Evolutionary conservation across 2,329 filamentous ascomycete species (phyloP).

Genomic region (Xylogone sp.): DNA sequence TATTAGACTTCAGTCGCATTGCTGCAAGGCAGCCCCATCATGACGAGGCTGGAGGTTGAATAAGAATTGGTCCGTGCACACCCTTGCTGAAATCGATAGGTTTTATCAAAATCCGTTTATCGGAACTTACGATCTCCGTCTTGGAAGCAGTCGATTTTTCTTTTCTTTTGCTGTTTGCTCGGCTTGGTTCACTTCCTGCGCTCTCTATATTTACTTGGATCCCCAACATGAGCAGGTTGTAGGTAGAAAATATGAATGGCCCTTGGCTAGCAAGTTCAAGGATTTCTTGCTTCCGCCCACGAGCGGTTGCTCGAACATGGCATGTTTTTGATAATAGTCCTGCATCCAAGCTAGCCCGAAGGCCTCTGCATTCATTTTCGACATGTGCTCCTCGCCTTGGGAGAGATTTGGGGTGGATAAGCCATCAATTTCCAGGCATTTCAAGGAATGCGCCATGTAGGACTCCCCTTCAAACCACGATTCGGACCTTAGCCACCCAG

Average conservation of each 20-base stretch:
- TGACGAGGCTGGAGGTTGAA: not conserved
- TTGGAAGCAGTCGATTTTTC: slow-evolving; percentile 10
- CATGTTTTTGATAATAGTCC: slow-evolving; percentile 17
- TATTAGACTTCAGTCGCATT: no score
- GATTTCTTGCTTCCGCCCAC: slow-evolving; percentile 14
- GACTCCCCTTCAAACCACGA: slow-evolving; percentile 4
- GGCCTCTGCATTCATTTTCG: slow-evolving; percentile 13
- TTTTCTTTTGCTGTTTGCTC: not conserved
- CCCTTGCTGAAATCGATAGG: slow-evolving; percentile 49
- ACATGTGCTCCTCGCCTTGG: not conserved
- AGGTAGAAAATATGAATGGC: slow-evolving; percentile 19
- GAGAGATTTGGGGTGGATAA: not conserved
- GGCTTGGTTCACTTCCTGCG: no score
- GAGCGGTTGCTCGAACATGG: slow-evolving; percentile 14
- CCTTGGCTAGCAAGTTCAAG: slow-evolving; percentile 19
- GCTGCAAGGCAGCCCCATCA: not conserved
- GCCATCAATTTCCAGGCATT: not conserved
- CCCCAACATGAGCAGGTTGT: slow-evolving; percentile 10
- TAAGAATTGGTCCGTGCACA: slow-evolving; percentile 7
- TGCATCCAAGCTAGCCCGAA: slow-evolving; percentile 16
- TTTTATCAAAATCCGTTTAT: slow-evolving; percentile 70
- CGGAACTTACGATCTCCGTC: slow-evolving; percentile 34
- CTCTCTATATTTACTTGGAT: not conserved
- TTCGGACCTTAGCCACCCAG: slow-evolving; percentile 11
- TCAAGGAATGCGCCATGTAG: not conserved